Conservation (phyloP, 352 stramenopile genomes). For the Pythium vanterpoolii region DNA sequence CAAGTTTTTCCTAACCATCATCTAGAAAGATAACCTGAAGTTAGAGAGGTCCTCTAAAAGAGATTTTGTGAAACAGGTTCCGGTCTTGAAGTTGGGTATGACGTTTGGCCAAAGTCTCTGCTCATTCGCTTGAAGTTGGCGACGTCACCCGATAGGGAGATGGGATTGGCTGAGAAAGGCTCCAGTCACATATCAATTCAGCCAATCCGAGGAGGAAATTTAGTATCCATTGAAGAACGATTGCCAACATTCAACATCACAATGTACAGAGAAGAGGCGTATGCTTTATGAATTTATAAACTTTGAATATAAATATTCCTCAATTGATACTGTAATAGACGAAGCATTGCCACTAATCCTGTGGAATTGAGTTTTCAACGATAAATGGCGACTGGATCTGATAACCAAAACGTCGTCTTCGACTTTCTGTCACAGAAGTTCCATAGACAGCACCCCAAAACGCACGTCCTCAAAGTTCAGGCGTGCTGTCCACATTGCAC, state of each 20-base stretch:
- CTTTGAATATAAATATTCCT: no score
- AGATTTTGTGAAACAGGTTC: background rate
- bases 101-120: background rate
- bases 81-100: background rate
- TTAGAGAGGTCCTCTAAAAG: background rate
- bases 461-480: background rate
- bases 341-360: background rate
- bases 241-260: slow-evolving; percentile 1
- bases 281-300: no score
- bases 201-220: background rate
- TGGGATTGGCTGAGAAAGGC: background rate
- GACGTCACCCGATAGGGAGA: background rate
- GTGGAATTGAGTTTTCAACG: background rate
- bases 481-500: no score
- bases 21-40: no score
- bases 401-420: background rate
- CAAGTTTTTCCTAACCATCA: no score
- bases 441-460: background rate
- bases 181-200: background rate
- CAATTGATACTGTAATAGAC: no score
- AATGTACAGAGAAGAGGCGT: background rate
- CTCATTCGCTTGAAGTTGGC: slow-evolving; percentile 2
- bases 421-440: background rate
- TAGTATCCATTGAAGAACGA: slow-evolving; percentile 3
- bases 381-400: background rate